phyloP scores from a whole-genome alignment of 495 filamentous ascomycete genomes.

The Penicillium macrosclerotiorum region DNA sequence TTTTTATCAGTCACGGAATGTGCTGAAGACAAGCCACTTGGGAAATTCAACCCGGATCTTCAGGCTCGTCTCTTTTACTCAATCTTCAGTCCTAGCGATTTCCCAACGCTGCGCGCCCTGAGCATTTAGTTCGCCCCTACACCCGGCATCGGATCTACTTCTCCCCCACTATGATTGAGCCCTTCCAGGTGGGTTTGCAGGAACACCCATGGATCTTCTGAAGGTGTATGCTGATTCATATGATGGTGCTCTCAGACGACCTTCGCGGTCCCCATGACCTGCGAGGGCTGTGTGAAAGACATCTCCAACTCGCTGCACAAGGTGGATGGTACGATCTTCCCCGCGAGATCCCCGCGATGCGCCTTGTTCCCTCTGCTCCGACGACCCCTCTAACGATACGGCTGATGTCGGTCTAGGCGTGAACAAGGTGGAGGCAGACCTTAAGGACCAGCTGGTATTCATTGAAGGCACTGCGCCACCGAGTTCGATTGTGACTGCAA shows the following conservation, averaged over 20 bases:
- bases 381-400: no score
- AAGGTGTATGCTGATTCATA: constrained; percentile 2
- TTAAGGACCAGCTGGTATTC: constrained; percentile 48
- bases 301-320: constrained; percentile 72
- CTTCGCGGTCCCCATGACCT: constrained; percentile 92
- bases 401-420: constrained; percentile 38
- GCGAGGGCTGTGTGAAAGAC: constrained; percentile 80
- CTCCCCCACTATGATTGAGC: constrained; percentile 50
- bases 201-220: neutral
- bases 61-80: neutral
- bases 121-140: neutral
- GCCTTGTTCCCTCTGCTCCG: no score
- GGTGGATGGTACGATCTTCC: constrained; percentile 55
- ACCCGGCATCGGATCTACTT: constrained; percentile 16
- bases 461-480: constrained; percentile 65
- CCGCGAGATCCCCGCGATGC: no score
- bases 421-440: constrained; percentile 46
- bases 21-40: neutral
- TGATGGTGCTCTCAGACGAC: constrained; percentile 63
- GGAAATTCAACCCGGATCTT: neutral
- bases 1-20: constrained; percentile 1
- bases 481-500: constrained; percentile 82
- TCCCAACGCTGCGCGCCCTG: neutral
- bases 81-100: no score
- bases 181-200: constrained; percentile 52